phyloP scores from a whole-genome alignment of 2,329 filamentous ascomycete species.

The Colletotrichum trifolii region DNA sequence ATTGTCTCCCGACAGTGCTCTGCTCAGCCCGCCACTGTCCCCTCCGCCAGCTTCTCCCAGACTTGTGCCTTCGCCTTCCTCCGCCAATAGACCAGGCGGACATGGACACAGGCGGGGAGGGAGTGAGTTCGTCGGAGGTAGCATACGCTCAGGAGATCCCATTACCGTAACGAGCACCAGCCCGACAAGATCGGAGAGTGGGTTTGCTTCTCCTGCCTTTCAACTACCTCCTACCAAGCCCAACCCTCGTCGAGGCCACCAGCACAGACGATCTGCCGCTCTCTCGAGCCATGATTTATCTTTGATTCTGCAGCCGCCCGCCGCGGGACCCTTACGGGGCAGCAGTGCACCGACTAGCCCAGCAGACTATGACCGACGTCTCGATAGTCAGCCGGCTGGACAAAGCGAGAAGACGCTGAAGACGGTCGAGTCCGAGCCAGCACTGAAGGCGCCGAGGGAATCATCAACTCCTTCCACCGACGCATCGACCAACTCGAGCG shows the following conservation, averaged over 20 bases:
- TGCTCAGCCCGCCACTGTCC: conserved; percentile 67
- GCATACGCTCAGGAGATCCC: conserved; percentile 66
- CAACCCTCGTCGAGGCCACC: conserved; percentile 73
- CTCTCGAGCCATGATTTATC: conserved; percentile 87
- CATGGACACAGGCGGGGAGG: conserved; percentile 84
- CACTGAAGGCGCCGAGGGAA: conserved; percentile 35
- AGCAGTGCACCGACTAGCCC: conserved; percentile 75
- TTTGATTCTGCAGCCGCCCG: conserved; percentile 71
- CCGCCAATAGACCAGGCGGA: conserved; percentile 57
- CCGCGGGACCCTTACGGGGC: conserved; percentile 62
- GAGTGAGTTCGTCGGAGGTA: conserved; percentile 88
- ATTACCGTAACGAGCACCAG: conserved; percentile 75
- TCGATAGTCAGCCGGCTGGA: conserved; percentile 17
- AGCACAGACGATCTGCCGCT: conserved; percentile 83
- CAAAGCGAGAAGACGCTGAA: conserved; percentile 33
- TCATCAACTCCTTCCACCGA: conserved; percentile 27
- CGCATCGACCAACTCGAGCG: conserved; percentile 35
- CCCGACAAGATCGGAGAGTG: conserved; percentile 72
- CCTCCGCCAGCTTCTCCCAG: conserved; percentile 57
- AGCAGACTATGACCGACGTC: conserved; percentile 52
- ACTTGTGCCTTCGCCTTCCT: conserved; percentile 65
- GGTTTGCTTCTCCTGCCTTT: conserved; percentile 67
- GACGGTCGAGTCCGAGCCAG: conserved; percentile 33
- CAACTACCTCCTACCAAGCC: conserved; percentile 59
- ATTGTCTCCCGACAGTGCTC: conserved; percentile 47